Conservation (phyloP, 495 filamentous ascomycete species). For the Hypoxylon perforatum region DNA sequence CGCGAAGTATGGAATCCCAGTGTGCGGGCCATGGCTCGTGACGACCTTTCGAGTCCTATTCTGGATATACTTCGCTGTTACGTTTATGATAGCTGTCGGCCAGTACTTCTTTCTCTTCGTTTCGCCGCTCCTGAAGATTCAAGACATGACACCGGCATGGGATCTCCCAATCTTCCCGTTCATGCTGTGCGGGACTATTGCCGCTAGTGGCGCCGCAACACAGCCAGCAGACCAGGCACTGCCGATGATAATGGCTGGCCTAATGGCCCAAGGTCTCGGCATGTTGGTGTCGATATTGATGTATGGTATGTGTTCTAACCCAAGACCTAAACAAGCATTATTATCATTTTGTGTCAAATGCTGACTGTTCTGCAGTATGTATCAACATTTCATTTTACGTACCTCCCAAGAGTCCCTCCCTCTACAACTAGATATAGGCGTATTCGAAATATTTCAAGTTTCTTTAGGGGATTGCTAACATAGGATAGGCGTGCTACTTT, state of each 20-base stretch:
- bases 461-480: constrained; percentile 9
- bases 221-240: constrained; percentile 56
- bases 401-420: not conserved
- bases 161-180: constrained; percentile 67
- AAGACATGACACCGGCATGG: constrained; percentile 64
- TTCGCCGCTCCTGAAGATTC: constrained; percentile 49
- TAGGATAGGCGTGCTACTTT: constrained; percentile 60
- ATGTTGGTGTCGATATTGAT: constrained; percentile 61
- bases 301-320: constrained; percentile 46
- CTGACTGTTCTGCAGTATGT: constrained; percentile 30
- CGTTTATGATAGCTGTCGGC: constrained; percentile 55
- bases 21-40: constrained; percentile 53
- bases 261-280: constrained; percentile 64
- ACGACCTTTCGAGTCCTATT: constrained; percentile 57
- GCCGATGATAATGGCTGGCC: constrained; percentile 60
- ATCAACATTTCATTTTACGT: constrained; percentile 19
- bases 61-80: constrained; percentile 62
- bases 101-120: constrained; percentile 66
- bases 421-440: not conserved
- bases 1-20: constrained; percentile 66
- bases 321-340: not conserved
- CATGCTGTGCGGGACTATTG: constrained; percentile 64
- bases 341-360: not conserved
- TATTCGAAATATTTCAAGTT: not conserved
- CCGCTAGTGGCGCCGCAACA: constrained; percentile 50